Conservation (phyloP, 148 eudicot genomes). For the Camellia granthamiana region DNA sequence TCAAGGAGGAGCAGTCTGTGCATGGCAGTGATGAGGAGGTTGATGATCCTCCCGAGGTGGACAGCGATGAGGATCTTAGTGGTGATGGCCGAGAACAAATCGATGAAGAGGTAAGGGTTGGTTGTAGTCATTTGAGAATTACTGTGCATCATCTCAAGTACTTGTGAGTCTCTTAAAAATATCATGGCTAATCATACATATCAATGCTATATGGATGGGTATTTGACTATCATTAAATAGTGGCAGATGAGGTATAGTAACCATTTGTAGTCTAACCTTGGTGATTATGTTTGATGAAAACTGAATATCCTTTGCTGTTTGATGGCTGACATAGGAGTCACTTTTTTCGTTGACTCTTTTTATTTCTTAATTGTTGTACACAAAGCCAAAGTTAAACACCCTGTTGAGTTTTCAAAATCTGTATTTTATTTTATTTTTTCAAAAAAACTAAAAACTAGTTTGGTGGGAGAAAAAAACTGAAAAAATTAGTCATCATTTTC, state of each 20-base stretch:
- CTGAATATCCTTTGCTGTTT: background rate
- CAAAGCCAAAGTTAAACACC: background rate
- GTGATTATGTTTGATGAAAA: slow-evolving; percentile 4
- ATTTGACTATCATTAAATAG: background rate
- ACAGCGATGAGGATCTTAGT: slow-evolving; percentile 82
- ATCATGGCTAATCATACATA: background rate
- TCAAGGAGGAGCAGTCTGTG: slow-evolving; percentile 72
- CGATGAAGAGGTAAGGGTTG: slow-evolving; percentile 69
- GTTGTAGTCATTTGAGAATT: background rate
- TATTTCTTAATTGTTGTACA: background rate
- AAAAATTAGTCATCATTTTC: too few species aligned
- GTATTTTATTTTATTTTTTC: too few species aligned
- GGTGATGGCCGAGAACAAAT: slow-evolving; percentile 48
- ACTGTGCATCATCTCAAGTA: background rate
- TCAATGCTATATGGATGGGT: background rate
- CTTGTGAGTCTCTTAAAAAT: background rate
- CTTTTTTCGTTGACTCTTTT: background rate
- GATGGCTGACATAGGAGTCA: background rate
- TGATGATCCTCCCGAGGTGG: slow-evolving; percentile 67
- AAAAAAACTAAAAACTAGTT: too few species aligned
- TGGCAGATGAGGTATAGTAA: background rate
- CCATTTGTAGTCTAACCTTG: background rate
- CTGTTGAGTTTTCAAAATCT: too few species aligned
- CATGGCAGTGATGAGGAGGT: slow-evolving; percentile 93
- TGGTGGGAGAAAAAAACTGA: too few species aligned